phyloP scores from a whole-genome alignment of 345 rosid genomes.

The Pistacia atlantica region DNA sequence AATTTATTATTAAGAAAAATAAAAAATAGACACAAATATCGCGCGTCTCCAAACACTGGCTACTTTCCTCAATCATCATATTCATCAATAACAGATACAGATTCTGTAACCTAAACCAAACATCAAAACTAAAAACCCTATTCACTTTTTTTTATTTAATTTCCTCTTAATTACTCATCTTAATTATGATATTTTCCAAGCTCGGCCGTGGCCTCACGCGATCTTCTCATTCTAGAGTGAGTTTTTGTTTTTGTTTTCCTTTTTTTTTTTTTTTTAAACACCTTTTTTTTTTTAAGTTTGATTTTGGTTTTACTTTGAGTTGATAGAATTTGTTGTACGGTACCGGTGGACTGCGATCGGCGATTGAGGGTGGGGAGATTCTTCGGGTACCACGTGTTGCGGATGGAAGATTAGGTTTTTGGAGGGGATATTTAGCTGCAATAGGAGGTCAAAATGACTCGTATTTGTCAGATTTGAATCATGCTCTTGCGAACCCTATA shows the following conservation, averaged over 20 bases:
- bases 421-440: constrained; percentile 59
- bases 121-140: not conserved
- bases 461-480: constrained; percentile 47
- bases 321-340: constrained; percentile 34
- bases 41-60: constrained; percentile 12
- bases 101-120: not conserved
- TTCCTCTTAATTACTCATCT: constrained; percentile 5
- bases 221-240: constrained; percentile 57
- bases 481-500: constrained; percentile 64
- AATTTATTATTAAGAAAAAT: not conserved
- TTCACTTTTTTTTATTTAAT: not conserved
- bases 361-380: constrained; percentile 22
- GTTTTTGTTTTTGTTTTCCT: constrained; percentile 2
- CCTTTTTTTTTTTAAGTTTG: not conserved
- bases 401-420: constrained; percentile 50
- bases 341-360: constrained; percentile 39
- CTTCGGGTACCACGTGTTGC: constrained; percentile 21
- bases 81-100: not conserved
- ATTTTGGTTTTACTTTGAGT: not conserved
- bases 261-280: not conserved
- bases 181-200: constrained; percentile 63
- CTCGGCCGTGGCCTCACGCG: constrained; percentile 51
- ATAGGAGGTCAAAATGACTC: constrained; percentile 40
- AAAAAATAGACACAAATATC: not conserved
- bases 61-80: not conserved